Evolutionary conservation across 2,329 filamentous ascomycete species (phyloP).

Genomic region (Venturia aucupariae): DNA sequence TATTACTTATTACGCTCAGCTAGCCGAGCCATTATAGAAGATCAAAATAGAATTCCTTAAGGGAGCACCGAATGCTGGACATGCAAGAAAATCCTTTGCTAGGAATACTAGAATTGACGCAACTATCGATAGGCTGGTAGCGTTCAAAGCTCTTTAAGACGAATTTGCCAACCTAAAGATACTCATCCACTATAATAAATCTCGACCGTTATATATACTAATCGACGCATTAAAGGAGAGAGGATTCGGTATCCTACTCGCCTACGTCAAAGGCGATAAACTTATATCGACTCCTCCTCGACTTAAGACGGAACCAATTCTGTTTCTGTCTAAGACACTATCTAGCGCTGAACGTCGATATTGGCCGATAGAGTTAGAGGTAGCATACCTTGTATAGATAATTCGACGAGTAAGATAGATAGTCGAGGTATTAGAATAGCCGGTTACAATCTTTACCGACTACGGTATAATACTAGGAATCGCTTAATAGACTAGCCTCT

Average conservation of each 20-base stretch:
- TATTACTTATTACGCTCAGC: not conserved
- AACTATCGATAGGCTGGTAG: too few relatives aligned
- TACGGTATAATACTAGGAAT: too few relatives aligned
- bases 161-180: too few relatives aligned
- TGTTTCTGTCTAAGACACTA: not conserved
- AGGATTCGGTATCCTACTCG: not conserved
- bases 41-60: not conserved
- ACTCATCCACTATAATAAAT: too few relatives aligned
- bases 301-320: not conserved
- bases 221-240: not conserved
- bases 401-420: too few relatives aligned
- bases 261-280: not conserved
- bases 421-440: too few relatives aligned
- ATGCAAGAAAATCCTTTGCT: too few relatives aligned
- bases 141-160: too few relatives aligned
- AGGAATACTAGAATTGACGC: too few relatives aligned
- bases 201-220: not conserved
- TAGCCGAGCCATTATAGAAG: not conserved
- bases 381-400: not conserved
- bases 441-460: too few relatives aligned
- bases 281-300: not conserved
- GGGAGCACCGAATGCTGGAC: too few relatives aligned
- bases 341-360: not conserved
- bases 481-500: too few relatives aligned
- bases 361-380: not conserved